Base-by-base conservation (phyloP, 1,284 basidiomycete genomes). In the Fomitiporia mediterranea region DNA sequence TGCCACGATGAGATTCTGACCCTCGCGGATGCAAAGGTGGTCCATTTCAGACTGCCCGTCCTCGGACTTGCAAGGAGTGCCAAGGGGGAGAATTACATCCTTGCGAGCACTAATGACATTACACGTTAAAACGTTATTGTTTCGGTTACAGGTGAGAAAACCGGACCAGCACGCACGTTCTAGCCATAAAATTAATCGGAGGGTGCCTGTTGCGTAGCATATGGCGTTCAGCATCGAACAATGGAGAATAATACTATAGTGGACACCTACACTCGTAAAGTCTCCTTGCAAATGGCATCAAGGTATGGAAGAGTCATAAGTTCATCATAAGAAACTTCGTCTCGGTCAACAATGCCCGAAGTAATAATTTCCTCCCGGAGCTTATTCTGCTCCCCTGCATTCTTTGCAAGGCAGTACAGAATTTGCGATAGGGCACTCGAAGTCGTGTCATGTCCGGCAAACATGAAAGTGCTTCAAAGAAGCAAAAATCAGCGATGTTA, bases 1-100 rank as follows among this genome's bases (percentile, higher is more conserved):
- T 1, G 67, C 66, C 8, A 68, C 59, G 23, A 67, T 57, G 9
- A 71, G 44, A 13, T 60, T 57, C 34, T 56, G 53, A 2, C 58
- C 58, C 34, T 59, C 53, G 49, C 54, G 48, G 34, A 59, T 56
- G 38, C 51, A 40, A 23, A 59, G 32, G 34, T 56, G 54, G 40
- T 59, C 50, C 15, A 59, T 49, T 32, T 46, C 32, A 19, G 53
- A 21, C 7, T 44, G 42, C 7, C 54, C 54, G 55, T 59, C 58
- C 19, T 27, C 37, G 28, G 58, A 52, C 53, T 50, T 56, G 50
- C 43, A 49, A 17, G 58, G 58, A 15, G 34, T 42, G 19, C 58
- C 58, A 25, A 59, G 58, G 17, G 58, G 58, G n/a, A 59, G 48
- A 21, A 59, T 56, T 6, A 53, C 44, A 27, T 59, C 58, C 43